A percentile compares a stretch with the other conserved stretches of the same genome.
These are phyloP conservation scores for Curvularia sp. DNA, from an alignment of 2,329 filamentous ascomycete species.

Conservation along the genomic window DNA sequence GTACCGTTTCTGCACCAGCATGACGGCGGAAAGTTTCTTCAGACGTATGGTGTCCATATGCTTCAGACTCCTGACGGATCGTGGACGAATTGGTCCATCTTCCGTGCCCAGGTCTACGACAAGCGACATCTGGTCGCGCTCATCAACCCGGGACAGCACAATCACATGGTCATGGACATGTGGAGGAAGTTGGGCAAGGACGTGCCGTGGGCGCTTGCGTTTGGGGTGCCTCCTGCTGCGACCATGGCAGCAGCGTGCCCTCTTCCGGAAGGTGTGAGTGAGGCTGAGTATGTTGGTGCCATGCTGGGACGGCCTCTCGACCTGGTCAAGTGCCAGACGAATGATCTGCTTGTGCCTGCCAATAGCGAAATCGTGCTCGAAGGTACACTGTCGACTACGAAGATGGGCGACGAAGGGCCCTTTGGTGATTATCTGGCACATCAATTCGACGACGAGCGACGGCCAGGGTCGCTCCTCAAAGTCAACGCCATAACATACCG, in stretches of 20 bases:
- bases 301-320: slow-evolving; percentile 1
- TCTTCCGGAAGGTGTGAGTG: slow-evolving; percentile 1
- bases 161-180: slow-evolving; percentile 1
- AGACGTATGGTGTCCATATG: slow-evolving; percentile 2
- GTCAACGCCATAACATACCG: slow-evolving; percentile 1
- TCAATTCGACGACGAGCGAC: slow-evolving; percentile 3
- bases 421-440: slow-evolving; percentile 5
- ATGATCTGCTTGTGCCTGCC: not conserved
- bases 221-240: slow-evolving; percentile 1
- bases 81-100: slow-evolving; percentile 2
- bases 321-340: slow-evolving; percentile 1
- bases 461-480: slow-evolving; percentile 1
- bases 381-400: slow-evolving; percentile 3
- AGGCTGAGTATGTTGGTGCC: slow-evolving; percentile 1
- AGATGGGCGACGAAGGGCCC: not conserved
- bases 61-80: slow-evolving; percentile 2
- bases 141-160: slow-evolving; percentile 3
- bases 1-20: slow-evolving; percentile 2
- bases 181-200: slow-evolving; percentile 1
- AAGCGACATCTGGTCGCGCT: not conserved
- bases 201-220: not conserved
- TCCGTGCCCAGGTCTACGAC: slow-evolving; percentile 1
- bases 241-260: slow-evolving; percentile 3
- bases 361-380: slow-evolving; percentile 1
- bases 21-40: slow-evolving; percentile 1